Conservation (phyloP, 495 filamentous ascomycete species). For the Trichocladium uniseriatum region DNA sequence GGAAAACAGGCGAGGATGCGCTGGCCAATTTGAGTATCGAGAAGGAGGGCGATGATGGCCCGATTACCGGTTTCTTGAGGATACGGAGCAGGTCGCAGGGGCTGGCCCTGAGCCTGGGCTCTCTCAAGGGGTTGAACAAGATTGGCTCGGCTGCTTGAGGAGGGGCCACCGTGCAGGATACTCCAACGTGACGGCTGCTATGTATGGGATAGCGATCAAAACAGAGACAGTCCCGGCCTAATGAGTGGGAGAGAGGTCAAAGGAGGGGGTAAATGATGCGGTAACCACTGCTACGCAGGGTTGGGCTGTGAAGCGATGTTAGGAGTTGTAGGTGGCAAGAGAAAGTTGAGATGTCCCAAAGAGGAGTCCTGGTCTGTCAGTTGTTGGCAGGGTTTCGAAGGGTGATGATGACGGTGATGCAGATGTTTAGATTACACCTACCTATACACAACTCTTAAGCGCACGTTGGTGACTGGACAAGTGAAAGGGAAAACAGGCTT, state of each 20-base stretch:
- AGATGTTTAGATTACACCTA: neutral
- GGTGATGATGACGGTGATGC: neutral
- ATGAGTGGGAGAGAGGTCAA: neutral
- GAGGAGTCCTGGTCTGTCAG: neutral
- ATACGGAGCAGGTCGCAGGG: conserved; percentile 98
- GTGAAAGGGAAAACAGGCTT: neutral
- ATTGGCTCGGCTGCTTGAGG: conserved; percentile 45
- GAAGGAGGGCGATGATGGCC: conserved; percentile 90
- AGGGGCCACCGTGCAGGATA: too few relatives aligned
- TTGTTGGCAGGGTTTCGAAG: neutral
- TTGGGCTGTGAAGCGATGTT: neutral
- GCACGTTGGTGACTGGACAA: neutral
- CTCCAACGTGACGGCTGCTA: too few relatives aligned
- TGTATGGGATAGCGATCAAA: too few relatives aligned
- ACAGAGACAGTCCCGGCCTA: too few relatives aligned
- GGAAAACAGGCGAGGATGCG: conserved; percentile 80
- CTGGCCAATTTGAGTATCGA: conserved; percentile 97
- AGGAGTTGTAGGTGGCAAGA: neutral
- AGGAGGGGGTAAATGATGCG: neutral
- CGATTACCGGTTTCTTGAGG: conserved; percentile 95
- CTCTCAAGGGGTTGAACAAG: conserved; percentile 90
- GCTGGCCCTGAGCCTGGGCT: conserved; percentile 85
- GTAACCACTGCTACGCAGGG: too few relatives aligned
- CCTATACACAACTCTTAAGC: neutral
- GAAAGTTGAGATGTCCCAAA: neutral